These are phyloP conservation scores for Quercus tomentella DNA, from an alignment of 331 rosid species.

Conservation along the genomic window DNA sequence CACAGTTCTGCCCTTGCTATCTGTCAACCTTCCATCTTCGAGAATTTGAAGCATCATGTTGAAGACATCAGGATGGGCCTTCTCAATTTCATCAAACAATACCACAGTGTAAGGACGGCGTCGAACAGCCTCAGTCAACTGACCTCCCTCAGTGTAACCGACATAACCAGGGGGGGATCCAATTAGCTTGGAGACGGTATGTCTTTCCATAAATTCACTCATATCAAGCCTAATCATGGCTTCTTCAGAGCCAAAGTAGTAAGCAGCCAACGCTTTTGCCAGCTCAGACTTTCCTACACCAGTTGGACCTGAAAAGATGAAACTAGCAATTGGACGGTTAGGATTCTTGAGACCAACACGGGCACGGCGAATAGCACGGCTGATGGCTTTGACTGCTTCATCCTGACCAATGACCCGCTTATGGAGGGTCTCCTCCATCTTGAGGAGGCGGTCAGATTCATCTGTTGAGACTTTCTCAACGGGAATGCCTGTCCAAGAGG, in stretches of 20 bases:
- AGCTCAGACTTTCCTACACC: constrained; percentile 96
- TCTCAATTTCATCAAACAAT: constrained; percentile 91
- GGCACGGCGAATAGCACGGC: constrained; percentile 91
- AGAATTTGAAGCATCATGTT: constrained; percentile 98
- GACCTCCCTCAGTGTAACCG: constrained; percentile 97
- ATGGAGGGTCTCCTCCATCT: constrained; percentile 96
- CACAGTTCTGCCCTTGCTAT: constrained; percentile 88
- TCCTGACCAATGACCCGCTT: constrained; percentile 84
- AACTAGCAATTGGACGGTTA: constrained; percentile 92
- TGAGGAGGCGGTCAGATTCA: constrained; percentile 93
- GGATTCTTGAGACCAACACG: constrained; percentile 96
- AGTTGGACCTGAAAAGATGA: constrained; percentile 95
- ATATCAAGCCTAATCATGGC: constrained; percentile 97
- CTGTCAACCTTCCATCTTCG: constrained; percentile 92
- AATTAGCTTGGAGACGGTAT: constrained; percentile 88
- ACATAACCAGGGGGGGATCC: constrained; percentile 98
- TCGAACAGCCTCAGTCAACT: constrained; percentile 91
- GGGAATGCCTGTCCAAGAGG: constrained; percentile 96
- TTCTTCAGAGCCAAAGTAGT: constrained; percentile 93
- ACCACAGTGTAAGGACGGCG: constrained; percentile 97
- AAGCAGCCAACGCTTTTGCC: constrained; percentile 86
- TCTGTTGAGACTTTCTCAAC: constrained; percentile 93
- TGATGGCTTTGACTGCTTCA: constrained; percentile 93
- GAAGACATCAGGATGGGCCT: constrained; percentile 97
- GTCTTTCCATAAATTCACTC: constrained; percentile 99